Percentiles rank a stretch among this genome's conserved stretches.
Conservation (phyloP, 768 basidiomycete genomes). For the Exidia glandulosa region DNA sequence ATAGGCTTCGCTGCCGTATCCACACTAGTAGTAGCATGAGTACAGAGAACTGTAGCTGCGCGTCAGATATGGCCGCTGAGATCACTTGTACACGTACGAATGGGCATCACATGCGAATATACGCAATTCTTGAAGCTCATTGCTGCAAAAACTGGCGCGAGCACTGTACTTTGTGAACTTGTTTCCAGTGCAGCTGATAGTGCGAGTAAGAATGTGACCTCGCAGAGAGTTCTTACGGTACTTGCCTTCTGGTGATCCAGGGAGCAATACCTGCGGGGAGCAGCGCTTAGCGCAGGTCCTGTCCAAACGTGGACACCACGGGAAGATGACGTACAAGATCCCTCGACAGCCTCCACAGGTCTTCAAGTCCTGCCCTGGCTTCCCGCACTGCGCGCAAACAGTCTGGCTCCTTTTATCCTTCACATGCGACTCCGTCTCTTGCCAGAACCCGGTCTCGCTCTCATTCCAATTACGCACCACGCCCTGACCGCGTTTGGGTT, state of each 20-base stretch:
- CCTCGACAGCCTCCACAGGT: slow-evolving; percentile 17
- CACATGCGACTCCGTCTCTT: slow-evolving; percentile 14
- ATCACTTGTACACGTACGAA: not conserved
- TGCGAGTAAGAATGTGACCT: not conserved
- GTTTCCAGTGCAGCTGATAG: slow-evolving; percentile 17
- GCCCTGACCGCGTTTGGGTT: slow-evolving; percentile 10
- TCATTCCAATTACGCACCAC: slow-evolving; percentile 4
- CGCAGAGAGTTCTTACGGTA: not conserved
- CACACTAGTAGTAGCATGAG: not conserved
- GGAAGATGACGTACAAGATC: slow-evolving; percentile 14
- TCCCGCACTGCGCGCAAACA: slow-evolving; percentile 20
- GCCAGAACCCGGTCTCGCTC: slow-evolving; percentile 19
- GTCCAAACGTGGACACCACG: too few relatives aligned
- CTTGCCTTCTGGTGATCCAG: not conserved
- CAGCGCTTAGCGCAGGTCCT: slow-evolving; percentile 12
- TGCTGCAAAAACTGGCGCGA: slow-evolving; percentile 5
- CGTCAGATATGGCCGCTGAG: not conserved
- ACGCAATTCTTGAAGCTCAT: too few relatives aligned
- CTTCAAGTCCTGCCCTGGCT: slow-evolving; percentile 16
- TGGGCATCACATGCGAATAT: not conserved
- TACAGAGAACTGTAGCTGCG: not conserved
- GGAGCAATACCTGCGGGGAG: not conserved
- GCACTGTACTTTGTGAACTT: slow-evolving; percentile 15
- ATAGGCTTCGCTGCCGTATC: not conserved
- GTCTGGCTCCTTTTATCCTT: slow-evolving; percentile 16